Evolutionary conservation across 225 moss, liverwort and hornwort species (phyloP).

Genomic region (Pseudoscleropodium purum): DNA sequence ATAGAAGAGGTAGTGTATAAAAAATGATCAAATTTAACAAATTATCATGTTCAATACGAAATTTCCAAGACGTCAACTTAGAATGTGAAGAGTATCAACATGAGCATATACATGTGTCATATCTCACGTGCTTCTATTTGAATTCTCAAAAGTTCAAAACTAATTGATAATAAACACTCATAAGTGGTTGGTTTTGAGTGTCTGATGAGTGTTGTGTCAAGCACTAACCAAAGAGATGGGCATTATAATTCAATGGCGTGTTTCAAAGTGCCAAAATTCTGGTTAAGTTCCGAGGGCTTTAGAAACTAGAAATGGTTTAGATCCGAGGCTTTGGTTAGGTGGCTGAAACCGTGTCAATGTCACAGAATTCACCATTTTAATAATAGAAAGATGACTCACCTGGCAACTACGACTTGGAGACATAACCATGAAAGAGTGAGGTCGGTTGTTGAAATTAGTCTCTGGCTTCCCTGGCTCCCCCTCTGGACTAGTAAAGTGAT

Average conservation of each 20-base stretch:
- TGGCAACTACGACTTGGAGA: conserved; percentile 82
- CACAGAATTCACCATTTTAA: neutral
- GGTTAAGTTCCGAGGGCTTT: neutral
- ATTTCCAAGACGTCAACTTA: no score
- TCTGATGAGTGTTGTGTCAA: neutral
- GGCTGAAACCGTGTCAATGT: neutral
- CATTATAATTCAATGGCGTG: neutral
- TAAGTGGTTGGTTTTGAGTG: neutral
- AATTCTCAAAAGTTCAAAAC: neutral
- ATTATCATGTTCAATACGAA: neutral
- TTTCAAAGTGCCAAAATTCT: neutral
- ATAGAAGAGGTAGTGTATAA: neutral
- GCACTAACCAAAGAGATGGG: neutral
- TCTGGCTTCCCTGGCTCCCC: conserved; percentile 77
- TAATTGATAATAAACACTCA: neutral
- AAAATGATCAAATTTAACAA: neutral
- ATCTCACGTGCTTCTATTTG: neutral
- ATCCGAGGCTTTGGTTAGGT: neutral
- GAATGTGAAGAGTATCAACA: neutral
- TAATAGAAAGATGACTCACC: conserved; percentile 8
- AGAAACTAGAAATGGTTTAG: neutral
- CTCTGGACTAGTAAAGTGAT: conserved; percentile 81
- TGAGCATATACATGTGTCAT: neutral
- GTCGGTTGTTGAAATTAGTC: conserved; percentile 84
- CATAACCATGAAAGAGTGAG: conserved; percentile 81